Evolutionary conservation across 345 rosid genomes (phyloP).

Genomic region (Heritiera fomes): DNA sequence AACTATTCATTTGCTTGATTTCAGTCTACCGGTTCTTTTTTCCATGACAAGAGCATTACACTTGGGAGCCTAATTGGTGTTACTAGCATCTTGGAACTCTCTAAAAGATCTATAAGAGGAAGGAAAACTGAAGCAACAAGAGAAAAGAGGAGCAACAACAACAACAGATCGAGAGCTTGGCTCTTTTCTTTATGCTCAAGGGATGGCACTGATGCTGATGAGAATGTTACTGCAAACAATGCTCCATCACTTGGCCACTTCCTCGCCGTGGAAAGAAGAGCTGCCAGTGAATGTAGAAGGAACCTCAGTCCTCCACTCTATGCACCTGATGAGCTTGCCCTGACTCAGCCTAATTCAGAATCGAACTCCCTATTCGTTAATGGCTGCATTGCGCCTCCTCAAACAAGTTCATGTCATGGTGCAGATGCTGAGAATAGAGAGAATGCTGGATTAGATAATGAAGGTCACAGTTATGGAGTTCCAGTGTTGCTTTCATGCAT

Average conservation of each 20-base stretch:
- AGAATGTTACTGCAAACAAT: neutral
- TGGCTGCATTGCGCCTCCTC: conserved; percentile 51
- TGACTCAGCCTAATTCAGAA: neutral
- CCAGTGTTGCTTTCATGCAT: conserved; percentile 38
- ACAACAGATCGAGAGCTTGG: conserved; percentile 2
- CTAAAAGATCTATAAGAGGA: conserved; percentile 48
- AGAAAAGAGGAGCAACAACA: conserved; percentile 27
- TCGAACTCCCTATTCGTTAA: conserved; percentile 42
- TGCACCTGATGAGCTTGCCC: neutral
- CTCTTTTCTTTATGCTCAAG: conserved; percentile 5
- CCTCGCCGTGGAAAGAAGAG: conserved; percentile 7
- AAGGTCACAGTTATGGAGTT: conserved; percentile 28
- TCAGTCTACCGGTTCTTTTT: conserved; percentile 71
- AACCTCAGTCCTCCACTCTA: neutral
- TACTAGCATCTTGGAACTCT: conserved; percentile 49
- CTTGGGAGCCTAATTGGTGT: conserved; percentile 68
- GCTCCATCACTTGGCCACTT: conserved; percentile 14
- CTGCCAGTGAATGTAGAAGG: neutral
- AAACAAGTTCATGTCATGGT: conserved; percentile 6
- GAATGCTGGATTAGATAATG: conserved; percentile 23
- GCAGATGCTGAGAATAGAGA: conserved; percentile 12
- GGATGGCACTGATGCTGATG: neutral
- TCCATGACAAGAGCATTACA: conserved; percentile 65
- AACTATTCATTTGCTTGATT: conserved; percentile 18
- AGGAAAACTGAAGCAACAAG: conserved; percentile 33